Base-by-base conservation (phyloP, 1,139 yeast genomes). In the Yamadazyma mexicana region DNA sequence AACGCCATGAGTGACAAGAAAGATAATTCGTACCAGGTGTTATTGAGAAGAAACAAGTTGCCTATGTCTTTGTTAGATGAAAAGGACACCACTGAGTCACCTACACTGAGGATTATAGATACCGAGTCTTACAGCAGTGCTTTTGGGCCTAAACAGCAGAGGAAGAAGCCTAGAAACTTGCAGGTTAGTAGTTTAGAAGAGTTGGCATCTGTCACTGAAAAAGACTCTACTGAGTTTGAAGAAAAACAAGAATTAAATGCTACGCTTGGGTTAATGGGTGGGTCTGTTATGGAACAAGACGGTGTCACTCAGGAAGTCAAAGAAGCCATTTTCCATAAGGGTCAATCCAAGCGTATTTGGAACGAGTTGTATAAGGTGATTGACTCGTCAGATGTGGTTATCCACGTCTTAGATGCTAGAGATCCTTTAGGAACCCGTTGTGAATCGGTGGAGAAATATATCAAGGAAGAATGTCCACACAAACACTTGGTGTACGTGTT, bases 281-380 rank as follows among this genome's bases (percentile, higher is more conserved):
- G 79, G 17, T 71, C 79, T 4, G 69, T 77, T 44, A 72, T 79
- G 53, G 80, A 80, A 43, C 81, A 81, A 48, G 94, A 89, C 53
- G 95, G 86, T 43, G 87, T 83, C 75, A 77, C 94, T 5, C 84
- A 83, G 52, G 94, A 87, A 54, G 96, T 97, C 25, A 88, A 88
- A 60, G 98, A 92, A 64, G 92, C 94, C 44, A 89, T 92, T 64
- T 92, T 92, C 74, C 83, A 84, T 59, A 92, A 92, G 62, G 98
- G 98, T 55, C 98, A 92, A 68, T 89, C 97, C 39, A 92, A 92
- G 67, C 86, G 98, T 71, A 92, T 92, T 55, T 92, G 98, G 98
- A 92, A 92, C 63, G 98, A 92, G 62, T 75, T 92, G 45, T 92
- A 92, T 66, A 92, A 92, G 61, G 97, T 92, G 40, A 91, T 92